Evolutionary conservation across 305 asterid genomes (phyloP), one percentile per base, ranked within the genome.

Genomic region (Nicotiana rustica): DNA sequence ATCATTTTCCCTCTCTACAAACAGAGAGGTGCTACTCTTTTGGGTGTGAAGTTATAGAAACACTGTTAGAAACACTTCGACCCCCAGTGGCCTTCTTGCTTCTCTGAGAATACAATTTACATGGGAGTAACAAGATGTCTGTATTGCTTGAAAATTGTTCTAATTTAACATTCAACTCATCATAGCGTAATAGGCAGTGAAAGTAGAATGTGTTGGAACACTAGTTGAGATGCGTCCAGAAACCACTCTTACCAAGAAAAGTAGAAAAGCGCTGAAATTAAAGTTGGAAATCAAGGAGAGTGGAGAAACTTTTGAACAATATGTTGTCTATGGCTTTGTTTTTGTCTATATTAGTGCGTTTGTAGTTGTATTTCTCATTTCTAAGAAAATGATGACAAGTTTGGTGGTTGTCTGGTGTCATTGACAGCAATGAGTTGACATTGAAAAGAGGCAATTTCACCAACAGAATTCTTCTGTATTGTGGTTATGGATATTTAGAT

Each of bases 351-450:
- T 38, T 69, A 69, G 56, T 21, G 18, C 41, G 18, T 33, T 38
- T 10, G 77, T 69, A 68, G 77, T 38, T 36, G 56, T 69, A 17
- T 69, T 38, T 69, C 56, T 38, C 56, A 38, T 69, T 69, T 69
- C 57, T 38, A 10, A 44, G 56, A 69, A 38, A 69, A n/a, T 38
- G 77, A 69, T 38, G 77, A 36, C 33, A n/a, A 38, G 18, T 36
- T 69, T n/a, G 10, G 8, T 38, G 31, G 33, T 2, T n/a, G 21
- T 69, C 33, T 2, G 31, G 12, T 2, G 10, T 38, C 77, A 38
- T 69, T 69, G 76, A 17, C 76, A 68, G 31, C 56, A 69, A 55
- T 55, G 17, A 55, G 38, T 18, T 44, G 61, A 71, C 19, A 44
- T 70, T 44, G 3, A 69, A 18, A 69, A 69, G 57, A 68, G 56